These are phyloP conservation scores for Medicago ruthenica DNA, from an alignment of 306 rosid species.

Conservation along the genomic window DNA sequence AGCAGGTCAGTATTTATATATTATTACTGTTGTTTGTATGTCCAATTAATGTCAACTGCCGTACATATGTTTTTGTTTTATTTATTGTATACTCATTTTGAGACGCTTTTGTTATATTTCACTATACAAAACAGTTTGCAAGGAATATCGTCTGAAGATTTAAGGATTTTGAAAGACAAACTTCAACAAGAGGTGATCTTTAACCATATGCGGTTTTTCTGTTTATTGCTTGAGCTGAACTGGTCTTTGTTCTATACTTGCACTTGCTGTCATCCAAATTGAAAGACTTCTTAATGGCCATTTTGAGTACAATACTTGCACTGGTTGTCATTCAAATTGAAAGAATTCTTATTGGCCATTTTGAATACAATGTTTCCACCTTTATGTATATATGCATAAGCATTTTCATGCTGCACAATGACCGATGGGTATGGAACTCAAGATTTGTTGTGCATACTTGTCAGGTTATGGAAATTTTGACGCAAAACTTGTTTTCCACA, in stretches of 20 bases:
- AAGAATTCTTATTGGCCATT: conserved; percentile 25
- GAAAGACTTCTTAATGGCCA: conserved; percentile 23
- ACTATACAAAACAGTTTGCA: conserved; percentile 67
- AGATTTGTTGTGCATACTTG: conserved; percentile 34
- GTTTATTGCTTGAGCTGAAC: conserved; percentile 36
- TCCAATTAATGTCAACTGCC: conserved; percentile 19
- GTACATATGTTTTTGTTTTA: conserved; percentile 18
- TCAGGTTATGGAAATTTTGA: conserved; percentile 43
- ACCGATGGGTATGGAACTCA: conserved; percentile 43
- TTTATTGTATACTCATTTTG: conserved; percentile 33
- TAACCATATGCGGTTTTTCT: conserved; percentile 22
- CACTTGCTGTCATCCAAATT: conserved; percentile 16
- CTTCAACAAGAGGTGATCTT: conserved; percentile 86
- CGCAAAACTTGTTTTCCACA: conserved; percentile 49
- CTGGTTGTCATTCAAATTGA: conserved; percentile 22
- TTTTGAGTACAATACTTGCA: conserved; percentile 13
- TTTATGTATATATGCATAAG: conserved; percentile 8
- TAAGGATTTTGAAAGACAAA: conserved; percentile 76
- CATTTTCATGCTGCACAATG: conserved; percentile 32
- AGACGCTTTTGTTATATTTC: conserved; percentile 31
- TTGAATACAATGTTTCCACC: conserved; percentile 9
- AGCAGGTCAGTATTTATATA: conserved; percentile 60
- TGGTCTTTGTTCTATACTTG: conserved; percentile 36
- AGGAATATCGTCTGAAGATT: conserved; percentile 69
- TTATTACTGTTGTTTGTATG: conserved; percentile 28